A percentile compares a stretch with the other conserved stretches of the same genome.
Evolutionary conservation across 2,329 filamentous ascomycete species (phyloP).

Genomic region (Meredithiella fracta): DNA sequence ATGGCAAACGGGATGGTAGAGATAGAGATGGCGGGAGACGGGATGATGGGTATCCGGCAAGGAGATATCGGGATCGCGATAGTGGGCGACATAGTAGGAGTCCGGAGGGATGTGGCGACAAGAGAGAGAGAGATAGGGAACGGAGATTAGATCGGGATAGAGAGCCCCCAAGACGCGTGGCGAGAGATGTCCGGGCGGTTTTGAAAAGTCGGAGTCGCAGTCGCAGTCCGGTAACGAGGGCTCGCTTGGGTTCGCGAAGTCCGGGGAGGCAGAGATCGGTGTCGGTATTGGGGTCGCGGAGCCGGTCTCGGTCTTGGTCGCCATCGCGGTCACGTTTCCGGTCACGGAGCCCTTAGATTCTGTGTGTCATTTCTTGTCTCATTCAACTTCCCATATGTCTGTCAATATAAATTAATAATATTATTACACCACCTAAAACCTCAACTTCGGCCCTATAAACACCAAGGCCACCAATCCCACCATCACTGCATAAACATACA

Average conservation of each 20-base stretch:
- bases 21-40: too few relatives aligned
- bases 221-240: not conserved
- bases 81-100: not conserved
- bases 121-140: not conserved
- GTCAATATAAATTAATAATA: too few relatives aligned
- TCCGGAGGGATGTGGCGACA: not conserved
- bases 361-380: not conserved
- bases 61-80: constrained; percentile 12
- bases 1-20: not conserved
- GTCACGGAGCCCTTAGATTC: constrained; percentile 5
- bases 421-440: constrained; percentile 33
- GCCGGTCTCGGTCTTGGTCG: constrained; percentile 9
- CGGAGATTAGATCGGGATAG: not conserved
- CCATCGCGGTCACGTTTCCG: constrained; percentile 4
- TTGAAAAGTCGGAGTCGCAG: not conserved
- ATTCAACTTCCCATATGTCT: not conserved
- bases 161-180: too few relatives aligned
- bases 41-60: not conserved
- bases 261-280: not conserved
- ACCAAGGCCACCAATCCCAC: constrained; percentile 63
- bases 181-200: too few relatives aligned
- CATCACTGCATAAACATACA: constrained; percentile 69
- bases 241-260: too few relatives aligned
- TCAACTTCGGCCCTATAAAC: constrained; percentile 71
- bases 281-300: too few relatives aligned